Evolutionary conservation across 257 asterid species (phyloP).

Genomic region (Ballota nigra): DNA sequence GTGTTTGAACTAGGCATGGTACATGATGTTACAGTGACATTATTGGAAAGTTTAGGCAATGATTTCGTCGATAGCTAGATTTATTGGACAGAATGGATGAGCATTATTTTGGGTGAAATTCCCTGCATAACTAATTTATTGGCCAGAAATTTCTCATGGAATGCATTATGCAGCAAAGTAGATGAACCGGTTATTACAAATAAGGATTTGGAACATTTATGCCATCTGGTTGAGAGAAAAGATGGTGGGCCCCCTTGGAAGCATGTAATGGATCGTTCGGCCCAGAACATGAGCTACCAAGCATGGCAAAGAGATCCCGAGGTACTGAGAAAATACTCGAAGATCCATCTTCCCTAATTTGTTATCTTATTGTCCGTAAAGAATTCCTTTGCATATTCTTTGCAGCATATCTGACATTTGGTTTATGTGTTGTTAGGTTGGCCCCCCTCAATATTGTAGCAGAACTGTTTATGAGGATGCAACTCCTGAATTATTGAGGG

Average conservation of each 20-base stretch:
- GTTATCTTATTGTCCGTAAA: not conserved
- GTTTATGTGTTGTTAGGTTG: constrained; percentile 47
- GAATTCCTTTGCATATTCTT: not conserved
- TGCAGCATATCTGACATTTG: no score
- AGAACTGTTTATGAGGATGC: constrained; percentile 93
- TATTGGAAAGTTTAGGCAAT: not conserved
- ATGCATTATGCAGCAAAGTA: constrained; percentile 37
- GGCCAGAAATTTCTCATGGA: constrained; percentile 10
- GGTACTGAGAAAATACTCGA: constrained; percentile 34
- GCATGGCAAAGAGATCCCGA: constrained; percentile 92
- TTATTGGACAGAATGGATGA: not conserved
- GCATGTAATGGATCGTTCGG: constrained; percentile 82
- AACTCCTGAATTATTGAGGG: constrained; percentile 81
- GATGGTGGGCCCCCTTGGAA: constrained; percentile 93
- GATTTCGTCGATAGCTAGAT: not conserved
- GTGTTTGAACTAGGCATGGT: not conserved
- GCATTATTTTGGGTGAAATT: no score
- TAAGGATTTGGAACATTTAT: constrained; percentile 64
- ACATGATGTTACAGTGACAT: not conserved
- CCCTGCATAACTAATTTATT: constrained; percentile 1
- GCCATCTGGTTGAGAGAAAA: constrained; percentile 76
- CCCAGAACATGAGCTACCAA: constrained; percentile 71
- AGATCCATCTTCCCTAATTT: not conserved
- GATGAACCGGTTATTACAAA: constrained; percentile 35
- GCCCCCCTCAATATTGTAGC: constrained; percentile 93